phyloP scores from a whole-genome alignment of 2,329 filamentous ascomycete species.

The Colletotrichum sp. region DNA sequence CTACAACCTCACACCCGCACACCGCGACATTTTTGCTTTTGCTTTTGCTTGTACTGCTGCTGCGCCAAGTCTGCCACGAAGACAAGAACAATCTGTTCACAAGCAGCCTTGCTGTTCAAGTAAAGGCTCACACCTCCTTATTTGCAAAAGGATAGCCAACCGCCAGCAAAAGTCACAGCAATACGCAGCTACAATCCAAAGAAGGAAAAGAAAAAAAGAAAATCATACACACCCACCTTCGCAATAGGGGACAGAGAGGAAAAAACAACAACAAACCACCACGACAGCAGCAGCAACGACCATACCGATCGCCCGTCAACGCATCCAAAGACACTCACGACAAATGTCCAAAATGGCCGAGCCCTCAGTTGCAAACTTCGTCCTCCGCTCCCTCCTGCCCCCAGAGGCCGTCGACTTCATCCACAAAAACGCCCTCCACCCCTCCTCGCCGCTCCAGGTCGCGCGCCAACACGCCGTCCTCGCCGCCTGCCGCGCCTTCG shows the following conservation, averaged over 20 bases:
- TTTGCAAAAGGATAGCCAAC: background rate
- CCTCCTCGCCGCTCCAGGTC: constrained; percentile 48
- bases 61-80: background rate
- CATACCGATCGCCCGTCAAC: background rate
- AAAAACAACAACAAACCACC: background rate
- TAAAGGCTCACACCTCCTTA: background rate
- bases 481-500: constrained; percentile 32
- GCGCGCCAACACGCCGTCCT: constrained; percentile 38
- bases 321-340: background rate
- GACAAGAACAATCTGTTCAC: background rate
- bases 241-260: background rate
- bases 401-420: constrained; percentile 49
- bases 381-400: constrained; percentile 48
- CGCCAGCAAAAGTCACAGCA: background rate
- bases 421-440: constrained; percentile 53
- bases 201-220: background rate
- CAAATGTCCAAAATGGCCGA: constrained; percentile 31
- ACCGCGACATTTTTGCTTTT: background rate
- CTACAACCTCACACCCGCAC: background rate
- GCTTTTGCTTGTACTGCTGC: background rate
- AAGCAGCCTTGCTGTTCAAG: background rate
- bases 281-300: background rate
- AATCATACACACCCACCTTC: background rate
- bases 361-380: constrained; percentile 31
- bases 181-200: background rate